Conservation (phyloP, 2,329 filamentous ascomycete species). For the Penicillium sp. region DNA sequence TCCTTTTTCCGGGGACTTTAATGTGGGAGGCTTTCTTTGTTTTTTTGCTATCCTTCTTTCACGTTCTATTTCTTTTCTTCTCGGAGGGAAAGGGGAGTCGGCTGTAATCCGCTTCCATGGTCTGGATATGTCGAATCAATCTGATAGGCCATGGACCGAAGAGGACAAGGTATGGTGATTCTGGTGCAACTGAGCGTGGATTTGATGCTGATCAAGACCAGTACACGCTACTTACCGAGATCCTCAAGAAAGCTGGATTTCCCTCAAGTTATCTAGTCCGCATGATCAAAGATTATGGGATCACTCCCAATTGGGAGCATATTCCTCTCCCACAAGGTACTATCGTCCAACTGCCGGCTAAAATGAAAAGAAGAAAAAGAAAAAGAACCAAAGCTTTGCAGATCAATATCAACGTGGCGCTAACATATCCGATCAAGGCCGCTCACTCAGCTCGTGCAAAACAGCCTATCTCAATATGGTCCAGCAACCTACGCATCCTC, state of each 20-base stretch:
- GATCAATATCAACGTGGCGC: slow-evolving; percentile 3
- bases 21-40: slow-evolving; percentile 33
- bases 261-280: slow-evolving; percentile 38
- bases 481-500: slow-evolving; percentile 24
- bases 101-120: slow-evolving; percentile 32
- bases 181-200: slow-evolving; percentile 1
- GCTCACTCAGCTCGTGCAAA: slow-evolving; percentile 40
- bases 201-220: slow-evolving; percentile 19
- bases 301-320: slow-evolving; percentile 39
- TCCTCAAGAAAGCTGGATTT: slow-evolving; percentile 41
- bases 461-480: slow-evolving; percentile 36
- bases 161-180: slow-evolving; percentile 44
- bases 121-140: slow-evolving; percentile 44
- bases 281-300: slow-evolving; percentile 38
- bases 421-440: slow-evolving; percentile 28
- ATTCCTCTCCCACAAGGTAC: slow-evolving; percentile 45
- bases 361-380: not conserved
- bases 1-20: slow-evolving; percentile 14
- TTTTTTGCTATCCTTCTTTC: slow-evolving; percentile 20
- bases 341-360: slow-evolving; percentile 3
- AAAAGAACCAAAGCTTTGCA: not conserved
- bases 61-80: slow-evolving; percentile 10
- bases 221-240: slow-evolving; percentile 43
- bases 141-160: slow-evolving; percentile 44
- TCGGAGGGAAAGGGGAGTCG: slow-evolving; percentile 16